Percentiles rank a stretch among this genome's conserved stretches.
Conservation (phyloP, 2,329 filamentous ascomycete species). For the Bertia moriformis region DNA sequence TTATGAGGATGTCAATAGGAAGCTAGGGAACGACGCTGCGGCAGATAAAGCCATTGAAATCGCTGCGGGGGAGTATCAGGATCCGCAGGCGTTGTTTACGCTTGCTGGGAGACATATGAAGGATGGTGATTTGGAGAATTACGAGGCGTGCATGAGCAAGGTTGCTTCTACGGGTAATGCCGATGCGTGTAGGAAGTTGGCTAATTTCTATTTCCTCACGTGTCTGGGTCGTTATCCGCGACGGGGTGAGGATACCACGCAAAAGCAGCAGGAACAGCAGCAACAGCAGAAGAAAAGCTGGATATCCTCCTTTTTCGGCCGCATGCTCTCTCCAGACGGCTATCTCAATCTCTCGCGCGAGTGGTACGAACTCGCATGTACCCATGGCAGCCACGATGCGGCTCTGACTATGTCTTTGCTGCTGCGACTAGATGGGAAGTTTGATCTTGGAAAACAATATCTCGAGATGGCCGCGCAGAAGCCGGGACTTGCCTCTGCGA, state of each 20-base stretch:
- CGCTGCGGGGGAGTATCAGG: not conserved
- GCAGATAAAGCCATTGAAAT: not conserved
- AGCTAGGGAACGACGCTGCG: not conserved
- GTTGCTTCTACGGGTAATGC: not conserved
- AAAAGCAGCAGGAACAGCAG: slow-evolving; percentile 4
- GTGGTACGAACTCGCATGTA: not conserved
- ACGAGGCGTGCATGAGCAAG: not conserved
- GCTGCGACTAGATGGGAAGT: not conserved
- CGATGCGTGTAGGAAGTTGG: not conserved
- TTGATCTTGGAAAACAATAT: not conserved
- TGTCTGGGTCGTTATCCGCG: not conserved
- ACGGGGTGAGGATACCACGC: slow-evolving; percentile 3
- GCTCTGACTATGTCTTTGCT: not conserved
- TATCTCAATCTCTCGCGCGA: not conserved
- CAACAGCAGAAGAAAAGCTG: slow-evolving; percentile 4
- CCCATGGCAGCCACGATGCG: not conserved
- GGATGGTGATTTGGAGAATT: not conserved
- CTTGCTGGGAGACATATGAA: not conserved
- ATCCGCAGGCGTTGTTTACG: not conserved
- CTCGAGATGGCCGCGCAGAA: not conserved
- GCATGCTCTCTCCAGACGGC: not conserved
- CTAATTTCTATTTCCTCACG: not conserved
- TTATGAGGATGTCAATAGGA: not conserved
- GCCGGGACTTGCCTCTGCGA: not conserved
- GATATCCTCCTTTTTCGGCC: not conserved